Evolutionary conservation across 352 stramenopile species (phyloP), one percentile per base, ranked within the genome.

Genomic region (Globisporangium paroecandrum): DNA sequence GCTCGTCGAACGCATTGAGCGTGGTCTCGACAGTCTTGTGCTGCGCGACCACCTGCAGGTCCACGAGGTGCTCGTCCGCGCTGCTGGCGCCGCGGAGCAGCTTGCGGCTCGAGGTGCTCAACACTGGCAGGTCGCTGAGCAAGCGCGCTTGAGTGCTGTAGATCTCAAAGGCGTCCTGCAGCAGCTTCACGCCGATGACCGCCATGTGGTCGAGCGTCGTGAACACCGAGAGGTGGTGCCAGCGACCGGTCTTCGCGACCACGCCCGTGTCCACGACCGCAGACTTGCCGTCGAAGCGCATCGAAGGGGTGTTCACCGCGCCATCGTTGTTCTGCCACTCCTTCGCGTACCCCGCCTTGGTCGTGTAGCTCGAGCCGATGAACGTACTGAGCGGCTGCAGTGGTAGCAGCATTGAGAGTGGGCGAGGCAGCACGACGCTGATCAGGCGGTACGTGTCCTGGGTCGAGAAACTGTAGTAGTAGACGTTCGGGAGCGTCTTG

Each of bases 401-500:
- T 18, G 18, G 24, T 8, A 34, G 18, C 10, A 64, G 58, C 58
- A 64, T 64, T 38, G 58, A 64, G 10, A 58, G 24, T 12, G 51
- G 51, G 24, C 51, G 9, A 18, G 71, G 74, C 13, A 77, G 55
- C 51, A 46, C 55, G 53, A 78, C 54, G 24, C 59, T 68, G 58
- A 24, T n/a, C 9, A 78, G 29, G 2, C 64, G 69, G 66, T 75
- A 77, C 53, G 74, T 75, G 64, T 72, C 66, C 34, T 69, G 55
- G 47, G 68, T 78, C 15, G 65, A 74, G 59, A 72, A 66, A 47
- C 63, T 75, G 69, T 75, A 81, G 71, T 81, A 81, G 61, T 69
- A 81, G 22, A 81, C 49, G 55, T 70, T 61, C 1, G 74, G 63
- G 27, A 61, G 66, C 24, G 68, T 76, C 62, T 74, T 73, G 57